phyloP scores from a whole-genome alignment of 1,284 basidiomycete genomes.

The Earliella scabrosa region DNA sequence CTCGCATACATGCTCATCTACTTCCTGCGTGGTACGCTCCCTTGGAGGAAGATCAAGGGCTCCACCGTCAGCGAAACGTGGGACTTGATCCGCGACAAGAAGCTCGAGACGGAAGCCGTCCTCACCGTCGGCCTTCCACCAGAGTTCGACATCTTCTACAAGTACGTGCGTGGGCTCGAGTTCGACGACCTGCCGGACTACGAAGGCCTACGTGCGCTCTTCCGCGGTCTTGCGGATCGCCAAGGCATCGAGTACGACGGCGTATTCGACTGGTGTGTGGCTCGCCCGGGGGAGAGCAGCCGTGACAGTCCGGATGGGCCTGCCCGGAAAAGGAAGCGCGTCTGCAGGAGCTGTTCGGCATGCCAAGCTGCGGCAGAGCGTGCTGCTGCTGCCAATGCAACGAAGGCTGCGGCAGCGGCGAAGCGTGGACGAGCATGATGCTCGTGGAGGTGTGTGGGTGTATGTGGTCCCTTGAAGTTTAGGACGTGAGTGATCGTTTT shows the following conservation, averaged over 20 bases:
- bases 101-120: constrained; percentile 62
- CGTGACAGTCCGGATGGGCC: constrained; percentile 9
- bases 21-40: constrained; percentile 88
- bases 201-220: constrained; percentile 81
- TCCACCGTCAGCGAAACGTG: constrained; percentile 81
- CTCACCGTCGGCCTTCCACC: constrained; percentile 85
- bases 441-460: constrained; percentile 2
- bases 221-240: constrained; percentile 56
- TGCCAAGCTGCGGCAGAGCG: constrained; percentile 27
- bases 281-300: constrained; percentile 16
- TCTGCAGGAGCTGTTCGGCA: constrained; percentile 28
- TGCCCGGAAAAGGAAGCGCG: constrained; percentile 24
- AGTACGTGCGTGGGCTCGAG: constrained; percentile 84
- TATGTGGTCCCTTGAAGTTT: constrained; percentile 14
- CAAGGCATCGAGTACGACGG: constrained; percentile 36
- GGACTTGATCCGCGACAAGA: constrained; percentile 74
- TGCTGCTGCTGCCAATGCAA: constrained; percentile 17
- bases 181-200: constrained; percentile 94
- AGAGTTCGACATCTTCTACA: constrained; percentile 88
- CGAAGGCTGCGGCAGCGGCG: constrained; percentile 14
- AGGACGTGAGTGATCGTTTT: constrained; percentile 11
- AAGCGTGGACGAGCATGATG: constrained; percentile 8
- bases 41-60: constrained; percentile 87
- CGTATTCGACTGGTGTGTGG: constrained; percentile 37
- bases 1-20: constrained; percentile 94